These are phyloP conservation scores for Dothideomycetidae sp. DNA, from an alignment of 2,329 filamentous ascomycete genomes.

Conservation along the genomic window DNA sequence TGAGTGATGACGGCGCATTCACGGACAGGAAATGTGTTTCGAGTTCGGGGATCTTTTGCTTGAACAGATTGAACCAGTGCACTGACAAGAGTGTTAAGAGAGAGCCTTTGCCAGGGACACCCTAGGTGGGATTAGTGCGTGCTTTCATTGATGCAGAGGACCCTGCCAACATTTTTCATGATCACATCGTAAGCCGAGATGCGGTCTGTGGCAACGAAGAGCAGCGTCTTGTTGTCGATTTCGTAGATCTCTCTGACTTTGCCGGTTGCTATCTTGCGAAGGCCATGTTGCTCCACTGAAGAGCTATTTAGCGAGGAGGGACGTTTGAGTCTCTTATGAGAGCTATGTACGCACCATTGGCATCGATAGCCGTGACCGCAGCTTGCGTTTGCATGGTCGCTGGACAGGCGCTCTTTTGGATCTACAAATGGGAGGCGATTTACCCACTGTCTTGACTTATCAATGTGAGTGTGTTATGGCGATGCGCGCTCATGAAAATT, in stretches of 20 bases:
- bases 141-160: neutral
- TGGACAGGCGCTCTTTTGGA: too few species aligned
- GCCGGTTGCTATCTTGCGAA: conserved; percentile 41
- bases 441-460: too few species aligned
- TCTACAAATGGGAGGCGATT: too few species aligned
- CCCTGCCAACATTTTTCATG: conserved; percentile 51
- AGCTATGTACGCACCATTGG: conserved; percentile 2
- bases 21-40: conserved; percentile 50
- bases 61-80: conserved; percentile 53
- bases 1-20: conserved; percentile 42
- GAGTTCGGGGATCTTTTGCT: conserved; percentile 40
- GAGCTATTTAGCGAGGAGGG: conserved; percentile 6
- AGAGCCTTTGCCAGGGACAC: conserved; percentile 52
- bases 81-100: conserved; percentile 53
- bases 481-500: too few species aligned
- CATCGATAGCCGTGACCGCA: conserved; percentile 9
- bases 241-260: conserved; percentile 76
- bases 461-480: too few species aligned
- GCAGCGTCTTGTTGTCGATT: conserved; percentile 53
- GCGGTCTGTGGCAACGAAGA: conserved; percentile 77
- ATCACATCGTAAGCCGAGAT: conserved; percentile 94
- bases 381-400: conserved; percentile 3
- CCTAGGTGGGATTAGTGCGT: conserved; percentile 29
- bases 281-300: conserved; percentile 18
- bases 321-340: too few species aligned